These are phyloP conservation scores for Fusarium concolor DNA, from an alignment of 2,329 filamentous ascomycete species.

Conservation along the genomic window DNA sequence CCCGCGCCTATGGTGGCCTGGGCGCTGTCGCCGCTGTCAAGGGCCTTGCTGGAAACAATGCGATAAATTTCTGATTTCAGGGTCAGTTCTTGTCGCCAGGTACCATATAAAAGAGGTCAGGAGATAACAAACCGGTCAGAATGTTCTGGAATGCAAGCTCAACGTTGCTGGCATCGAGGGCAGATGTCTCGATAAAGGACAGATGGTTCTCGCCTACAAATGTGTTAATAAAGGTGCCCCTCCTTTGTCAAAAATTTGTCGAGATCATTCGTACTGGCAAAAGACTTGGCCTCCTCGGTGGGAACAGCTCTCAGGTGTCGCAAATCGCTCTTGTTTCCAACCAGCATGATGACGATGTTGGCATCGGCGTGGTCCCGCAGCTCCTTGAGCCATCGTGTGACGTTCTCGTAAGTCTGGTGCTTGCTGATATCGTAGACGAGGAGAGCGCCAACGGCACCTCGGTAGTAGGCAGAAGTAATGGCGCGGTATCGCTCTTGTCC, in stretches of 20 bases:
- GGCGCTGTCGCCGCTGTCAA: constrained; percentile 87
- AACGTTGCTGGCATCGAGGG: constrained; percentile 98
- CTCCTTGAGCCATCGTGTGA: constrained; percentile 99
- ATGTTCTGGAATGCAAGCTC: constrained; percentile 99
- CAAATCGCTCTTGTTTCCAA: constrained; percentile 99
- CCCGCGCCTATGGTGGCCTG: constrained; percentile 84
- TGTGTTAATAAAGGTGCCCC: constrained; percentile 27
- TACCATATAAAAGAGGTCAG: background rate
- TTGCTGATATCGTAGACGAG: constrained; percentile 99
- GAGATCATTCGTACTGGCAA: constrained; percentile 77
- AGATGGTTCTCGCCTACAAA: constrained; percentile 90
- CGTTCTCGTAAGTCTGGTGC: constrained; percentile 99
- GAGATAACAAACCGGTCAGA: constrained; percentile 79
- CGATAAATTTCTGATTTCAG: constrained; percentile 88
- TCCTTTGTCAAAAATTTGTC: constrained; percentile 8
- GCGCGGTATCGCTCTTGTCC: constrained; percentile 99
- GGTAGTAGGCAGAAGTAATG: constrained; percentile 99
- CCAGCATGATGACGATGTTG: constrained; percentile 99
- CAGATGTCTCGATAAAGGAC: constrained; percentile 99
- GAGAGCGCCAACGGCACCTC: constrained; percentile 94
- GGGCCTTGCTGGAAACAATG: constrained; percentile 97
- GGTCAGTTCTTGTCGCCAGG: constrained; percentile 25
- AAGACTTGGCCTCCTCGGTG: constrained; percentile 97
- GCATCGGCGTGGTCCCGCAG: constrained; percentile 96
- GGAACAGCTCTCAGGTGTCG: constrained; percentile 96